Conservation (phyloP, 257 asterid species). For the Rehmannia glutinosa region DNA sequence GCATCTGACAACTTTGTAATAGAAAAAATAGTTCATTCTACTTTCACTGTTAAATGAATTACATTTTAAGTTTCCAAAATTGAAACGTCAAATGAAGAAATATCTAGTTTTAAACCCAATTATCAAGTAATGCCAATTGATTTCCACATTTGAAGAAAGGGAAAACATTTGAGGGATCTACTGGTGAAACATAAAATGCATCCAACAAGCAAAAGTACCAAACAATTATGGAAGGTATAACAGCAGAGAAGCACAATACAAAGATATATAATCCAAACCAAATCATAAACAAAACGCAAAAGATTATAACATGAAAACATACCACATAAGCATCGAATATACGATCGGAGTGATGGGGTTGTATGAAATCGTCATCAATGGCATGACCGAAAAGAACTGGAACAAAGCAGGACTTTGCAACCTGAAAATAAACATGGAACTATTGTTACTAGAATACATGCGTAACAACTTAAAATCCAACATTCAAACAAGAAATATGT, state of each 20-base stretch:
- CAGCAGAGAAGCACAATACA: background rate
- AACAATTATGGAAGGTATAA: background rate
- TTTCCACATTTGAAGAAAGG: too few species aligned
- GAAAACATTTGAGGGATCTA: too few species aligned
- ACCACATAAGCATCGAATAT: constrained; percentile 73
- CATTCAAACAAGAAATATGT: too few species aligned
- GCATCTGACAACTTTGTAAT: too few species aligned
- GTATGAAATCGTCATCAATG: constrained; percentile 78
- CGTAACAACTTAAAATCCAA: background rate
- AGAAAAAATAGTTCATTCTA: too few species aligned
- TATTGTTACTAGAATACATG: background rate
- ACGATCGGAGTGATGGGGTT: constrained; percentile 85
- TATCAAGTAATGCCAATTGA: too few species aligned
- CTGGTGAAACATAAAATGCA: background rate
- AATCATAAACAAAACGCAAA: background rate
- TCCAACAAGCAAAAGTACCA: background rate
- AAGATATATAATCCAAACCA: background rate
- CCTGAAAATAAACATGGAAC: constrained; percentile 31
- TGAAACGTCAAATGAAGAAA: too few species aligned
- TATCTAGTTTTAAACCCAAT: too few species aligned
- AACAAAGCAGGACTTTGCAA: constrained; percentile 75
- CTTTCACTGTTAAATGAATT: too few species aligned
- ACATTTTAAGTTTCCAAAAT: too few species aligned
- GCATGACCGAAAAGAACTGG: constrained; percentile 87
- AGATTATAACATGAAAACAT: constrained; percentile 3